Evolutionary conservation across 75 land plant species (phyloP), one percentile per base, ranked within the genome.

Genomic region (Chamaecyparis obtusa): DNA sequence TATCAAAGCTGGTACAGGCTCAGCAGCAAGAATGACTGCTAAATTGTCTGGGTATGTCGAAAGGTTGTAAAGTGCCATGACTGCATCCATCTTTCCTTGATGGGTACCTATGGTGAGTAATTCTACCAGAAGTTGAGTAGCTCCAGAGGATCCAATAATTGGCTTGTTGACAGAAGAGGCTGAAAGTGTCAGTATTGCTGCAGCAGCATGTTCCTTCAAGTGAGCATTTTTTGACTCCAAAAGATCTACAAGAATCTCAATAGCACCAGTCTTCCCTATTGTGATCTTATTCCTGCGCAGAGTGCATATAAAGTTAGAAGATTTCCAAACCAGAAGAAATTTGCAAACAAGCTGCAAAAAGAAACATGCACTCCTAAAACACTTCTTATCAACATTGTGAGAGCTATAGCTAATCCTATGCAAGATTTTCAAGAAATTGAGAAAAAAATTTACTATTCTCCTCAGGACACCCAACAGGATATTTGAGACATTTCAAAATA

Each of bases 1-100:
- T 71, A 95, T 72, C 33, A 96, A 80, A n/a, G 91, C 87, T 24
- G 94, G 88, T 56, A 94, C 86, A 15, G 94, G 91, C 9, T 87
- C 85, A 14, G 91, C 49, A 37, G 87, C 88, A 54, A 95, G 91
- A 43, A 96, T 91, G 43, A 44, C 41, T 13, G 44, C 15, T n/a
- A 91, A 72, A 80, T 92, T 96, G 21, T 92, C 88, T 11, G 93
- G 85, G 43, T 84, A 83, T 3, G 94, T 94, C 36, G 97, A 96
- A 15, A 96, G 90, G 75, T 96, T 96, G 84, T 91, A 93, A 46
- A 96, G 92, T 6, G 96, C 94, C 92, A 88, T 88, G 17, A 96
- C 88, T 13, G 96, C 87, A 87, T 96, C 96, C 17, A 67, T 85
- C 90, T 91, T 95, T 80, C 95, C 92, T 88, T 96, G 98, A 44